Evolutionary conservation across 2,329 filamentous ascomycete genomes (phyloP).

Genomic region (Fusarium veterinarium): DNA sequence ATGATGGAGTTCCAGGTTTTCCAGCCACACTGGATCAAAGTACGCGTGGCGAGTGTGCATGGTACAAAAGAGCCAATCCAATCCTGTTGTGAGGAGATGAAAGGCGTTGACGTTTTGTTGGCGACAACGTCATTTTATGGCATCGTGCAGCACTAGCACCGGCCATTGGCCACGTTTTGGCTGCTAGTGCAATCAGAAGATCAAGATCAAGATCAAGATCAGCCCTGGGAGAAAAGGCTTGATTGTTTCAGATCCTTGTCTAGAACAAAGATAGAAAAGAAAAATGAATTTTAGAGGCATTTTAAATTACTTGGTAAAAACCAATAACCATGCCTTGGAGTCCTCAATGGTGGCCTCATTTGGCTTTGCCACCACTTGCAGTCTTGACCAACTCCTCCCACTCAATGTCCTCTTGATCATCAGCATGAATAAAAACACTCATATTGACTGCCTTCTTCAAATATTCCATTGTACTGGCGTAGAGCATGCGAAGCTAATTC

Average conservation of each 20-base stretch:
- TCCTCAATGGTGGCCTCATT: background rate
- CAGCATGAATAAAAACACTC: constrained; percentile 31
- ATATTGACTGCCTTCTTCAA: constrained; percentile 33
- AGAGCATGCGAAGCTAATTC: constrained; percentile 33
- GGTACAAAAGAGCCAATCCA: constrained; percentile 20
- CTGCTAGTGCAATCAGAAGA: constrained; percentile 6
- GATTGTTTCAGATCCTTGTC: constrained; percentile 20
- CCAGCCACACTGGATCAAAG: constrained; percentile 31
- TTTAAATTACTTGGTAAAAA: background rate
- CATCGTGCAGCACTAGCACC: constrained; percentile 32
- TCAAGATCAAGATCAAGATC: constrained; percentile 2
- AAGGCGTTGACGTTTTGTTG: background rate
- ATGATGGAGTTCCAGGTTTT: constrained; percentile 39
- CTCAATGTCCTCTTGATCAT: constrained; percentile 22
- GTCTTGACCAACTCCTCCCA: constrained; percentile 20
- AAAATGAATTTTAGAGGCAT: background rate
- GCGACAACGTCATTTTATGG: constrained; percentile 36
- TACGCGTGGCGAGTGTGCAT: constrained; percentile 37
- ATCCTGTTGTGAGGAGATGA: background rate
- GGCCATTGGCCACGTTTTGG: constrained; percentile 18
- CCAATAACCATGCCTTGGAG: background rate
- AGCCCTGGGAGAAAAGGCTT: constrained; percentile 4
- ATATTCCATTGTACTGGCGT: constrained; percentile 39
- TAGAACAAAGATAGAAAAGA: background rate
- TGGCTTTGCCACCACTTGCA: constrained; percentile 23